Conservation (phyloP, 129 eudicot species). For the Flaveria linearis region DNA sequence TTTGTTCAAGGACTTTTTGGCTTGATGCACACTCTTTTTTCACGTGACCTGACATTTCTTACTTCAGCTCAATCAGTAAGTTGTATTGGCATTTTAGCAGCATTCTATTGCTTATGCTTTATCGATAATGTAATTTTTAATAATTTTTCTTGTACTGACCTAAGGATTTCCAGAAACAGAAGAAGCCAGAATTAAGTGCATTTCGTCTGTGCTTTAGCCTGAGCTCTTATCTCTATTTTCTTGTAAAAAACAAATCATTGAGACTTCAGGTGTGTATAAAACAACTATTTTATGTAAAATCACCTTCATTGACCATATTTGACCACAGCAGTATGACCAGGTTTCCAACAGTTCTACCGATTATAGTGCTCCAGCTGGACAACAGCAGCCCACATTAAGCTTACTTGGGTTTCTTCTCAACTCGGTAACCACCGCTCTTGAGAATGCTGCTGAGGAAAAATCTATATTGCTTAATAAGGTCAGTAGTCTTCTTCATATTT, state of each 20-base stretch:
- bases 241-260: conserved; percentile 74
- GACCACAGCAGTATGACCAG: conserved; percentile 41
- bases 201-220: conserved; percentile 83
- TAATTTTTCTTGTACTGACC: background rate
- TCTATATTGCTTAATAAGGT: conserved; percentile 87
- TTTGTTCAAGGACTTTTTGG: conserved; percentile 86
- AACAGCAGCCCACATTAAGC: conserved; percentile 79
- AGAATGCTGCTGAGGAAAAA: conserved; percentile 85
- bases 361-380: conserved; percentile 48
- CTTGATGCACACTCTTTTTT: conserved; percentile 73
- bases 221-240: conserved; percentile 86
- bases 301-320: background rate
- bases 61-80: conserved; percentile 49
- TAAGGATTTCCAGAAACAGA: conserved; percentile 47
- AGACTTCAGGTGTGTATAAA: conserved; percentile 63
- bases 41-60: conserved; percentile 55
- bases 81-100: background rate
- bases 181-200: conserved; percentile 62
- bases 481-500: conserved; percentile 28
- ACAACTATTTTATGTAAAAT: background rate
- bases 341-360: conserved; percentile 50
- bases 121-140: background rate
- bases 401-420: conserved; percentile 64
- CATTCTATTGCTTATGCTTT: background rate
- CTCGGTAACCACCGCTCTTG: conserved; percentile 72